phyloP scores from a whole-genome alignment of 768 basidiomycete genomes.

The Naganishia onofrii region DNA sequence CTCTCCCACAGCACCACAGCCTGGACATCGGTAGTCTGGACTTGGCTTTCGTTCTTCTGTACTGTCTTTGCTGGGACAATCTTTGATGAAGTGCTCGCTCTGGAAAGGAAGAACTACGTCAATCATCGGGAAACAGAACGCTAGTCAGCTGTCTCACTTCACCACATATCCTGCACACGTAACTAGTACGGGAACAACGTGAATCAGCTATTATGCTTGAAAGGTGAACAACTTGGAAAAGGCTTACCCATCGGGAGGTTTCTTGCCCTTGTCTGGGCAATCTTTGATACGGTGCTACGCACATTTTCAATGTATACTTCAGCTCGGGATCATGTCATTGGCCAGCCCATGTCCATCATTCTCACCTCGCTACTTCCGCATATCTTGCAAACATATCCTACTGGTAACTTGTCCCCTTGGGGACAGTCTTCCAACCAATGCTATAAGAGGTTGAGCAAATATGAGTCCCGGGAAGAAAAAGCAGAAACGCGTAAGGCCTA shows the following conservation, averaged over 20 bases:
- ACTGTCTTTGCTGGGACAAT: constrained; percentile 61
- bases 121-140: neutral
- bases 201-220: neutral
- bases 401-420: constrained; percentile 65
- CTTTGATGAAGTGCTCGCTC: constrained; percentile 72
- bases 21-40: constrained; percentile 19
- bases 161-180: constrained; percentile 87
- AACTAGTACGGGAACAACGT: constrained; percentile 50
- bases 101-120: constrained; percentile 15
- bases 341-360: neutral
- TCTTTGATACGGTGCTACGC: constrained; percentile 72
- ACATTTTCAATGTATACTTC: neutral
- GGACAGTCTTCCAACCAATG: constrained; percentile 53
- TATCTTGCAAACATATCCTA: constrained; percentile 81
- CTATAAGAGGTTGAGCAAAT: constrained; percentile 26
- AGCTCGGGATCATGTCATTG: neutral
- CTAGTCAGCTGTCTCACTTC: constrained; percentile 56
- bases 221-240: neutral
- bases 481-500: neutral
- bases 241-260: constrained; percentile 65
- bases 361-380: constrained; percentile 56
- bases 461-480: constrained; percentile 22
- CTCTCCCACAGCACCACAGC: constrained; percentile 12
- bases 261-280: constrained; percentile 74
- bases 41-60: constrained; percentile 27